Evolutionary conservation across 148 eudicot genomes (phyloP).

Genomic region (Simmondsia chinensis): DNA sequence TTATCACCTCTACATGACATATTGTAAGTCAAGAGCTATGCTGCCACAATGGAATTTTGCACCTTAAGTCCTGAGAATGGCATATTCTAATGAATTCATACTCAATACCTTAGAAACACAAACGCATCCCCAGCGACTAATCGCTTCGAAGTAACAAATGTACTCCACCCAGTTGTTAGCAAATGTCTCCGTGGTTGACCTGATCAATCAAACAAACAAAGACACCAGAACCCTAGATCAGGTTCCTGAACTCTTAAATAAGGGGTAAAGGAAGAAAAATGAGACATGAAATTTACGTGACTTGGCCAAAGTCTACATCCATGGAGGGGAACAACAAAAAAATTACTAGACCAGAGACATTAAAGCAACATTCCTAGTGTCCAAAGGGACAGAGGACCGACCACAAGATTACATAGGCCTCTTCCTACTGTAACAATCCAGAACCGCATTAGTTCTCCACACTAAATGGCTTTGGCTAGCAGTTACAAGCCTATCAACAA

Average conservation of each 20-base stretch:
- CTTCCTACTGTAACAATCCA: no score
- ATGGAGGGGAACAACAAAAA: no score
- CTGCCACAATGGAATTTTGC: constrained; percentile 15
- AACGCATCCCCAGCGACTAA: constrained; percentile 84
- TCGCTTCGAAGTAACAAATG: constrained; percentile 79
- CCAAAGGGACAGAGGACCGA: no score
- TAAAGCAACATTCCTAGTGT: no score
- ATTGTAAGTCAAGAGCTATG: constrained; percentile 15
- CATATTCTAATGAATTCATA: neutral
- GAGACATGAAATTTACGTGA: no score
- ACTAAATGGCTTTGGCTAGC: no score
- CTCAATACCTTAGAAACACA: constrained; percentile 75
- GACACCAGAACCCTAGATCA: neutral
- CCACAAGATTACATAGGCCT: no score
- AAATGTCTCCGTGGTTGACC: constrained; percentile 94
- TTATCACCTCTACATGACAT: constrained; percentile 49
- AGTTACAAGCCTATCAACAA: no score
- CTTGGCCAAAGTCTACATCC: no score
- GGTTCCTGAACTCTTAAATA: neutral
- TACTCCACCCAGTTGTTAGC: constrained; percentile 98
- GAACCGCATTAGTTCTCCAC: no score
- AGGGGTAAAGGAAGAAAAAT: no score
- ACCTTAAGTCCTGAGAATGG: constrained; percentile 9
- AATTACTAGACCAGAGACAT: no score
- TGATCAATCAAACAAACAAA: constrained; percentile 17